Conservation (phyloP, 2,329 filamentous ascomycete species). For the Ceratocystis cacaofunesta region DNA sequence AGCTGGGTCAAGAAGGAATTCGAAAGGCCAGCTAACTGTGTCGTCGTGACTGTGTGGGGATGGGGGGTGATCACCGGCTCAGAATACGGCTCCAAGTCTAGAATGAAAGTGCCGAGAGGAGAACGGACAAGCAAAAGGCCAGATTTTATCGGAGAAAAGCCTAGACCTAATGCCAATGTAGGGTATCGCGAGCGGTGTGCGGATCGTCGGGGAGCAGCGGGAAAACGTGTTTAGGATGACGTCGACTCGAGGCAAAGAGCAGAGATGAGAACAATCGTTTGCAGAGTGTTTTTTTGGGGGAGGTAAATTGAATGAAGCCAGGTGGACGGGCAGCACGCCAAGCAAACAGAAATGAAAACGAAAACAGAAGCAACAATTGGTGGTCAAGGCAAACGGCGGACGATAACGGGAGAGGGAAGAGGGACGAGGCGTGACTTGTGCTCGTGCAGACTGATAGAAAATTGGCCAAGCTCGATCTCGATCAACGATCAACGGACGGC, state of each 20-base stretch:
- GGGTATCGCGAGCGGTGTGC: not conserved
- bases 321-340: not conserved
- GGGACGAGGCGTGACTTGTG: not conserved
- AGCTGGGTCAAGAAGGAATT: not conserved
- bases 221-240: not conserved
- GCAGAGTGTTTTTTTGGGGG: not conserved
- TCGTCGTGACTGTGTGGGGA: slow-evolving; percentile 4
- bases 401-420: not conserved
- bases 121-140: not conserved
- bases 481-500: slow-evolving; percentile 10
- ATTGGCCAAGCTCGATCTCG: slow-evolving; percentile 8
- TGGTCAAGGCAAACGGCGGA: not conserved
- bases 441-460: not conserved
- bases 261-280: not conserved
- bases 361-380: not conserved
- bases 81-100: not conserved
- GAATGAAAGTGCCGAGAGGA: not conserved
- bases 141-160: not conserved
- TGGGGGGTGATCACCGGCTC: not conserved
- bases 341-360: not conserved
- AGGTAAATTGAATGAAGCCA: not conserved
- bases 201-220: not conserved
- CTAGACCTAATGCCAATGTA: not conserved
- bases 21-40: slow-evolving; percentile 7
- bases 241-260: slow-evolving; percentile 8